phyloP scores from a whole-genome alignment of 495 filamentous ascomycete genomes.

The Lindgomyces ingoldianus region DNA sequence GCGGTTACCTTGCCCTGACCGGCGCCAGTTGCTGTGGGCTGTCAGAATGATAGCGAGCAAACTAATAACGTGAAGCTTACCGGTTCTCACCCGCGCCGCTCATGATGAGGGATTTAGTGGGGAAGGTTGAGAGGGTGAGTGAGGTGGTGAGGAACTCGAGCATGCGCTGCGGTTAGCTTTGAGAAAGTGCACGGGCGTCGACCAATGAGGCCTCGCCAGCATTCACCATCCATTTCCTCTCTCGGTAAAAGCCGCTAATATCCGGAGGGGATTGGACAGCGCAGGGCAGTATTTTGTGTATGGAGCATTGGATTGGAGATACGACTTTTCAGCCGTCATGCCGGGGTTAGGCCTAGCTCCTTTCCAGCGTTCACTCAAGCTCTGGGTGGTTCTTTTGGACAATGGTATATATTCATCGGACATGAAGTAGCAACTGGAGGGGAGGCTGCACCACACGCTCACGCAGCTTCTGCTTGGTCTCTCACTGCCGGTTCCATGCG shows the following conservation, averaged over 20 bases:
- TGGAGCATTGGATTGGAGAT: not conserved
- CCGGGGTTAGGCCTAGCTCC: too few species aligned
- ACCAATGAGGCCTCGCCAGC: not conserved
- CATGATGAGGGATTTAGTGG: slow-evolving; percentile 18
- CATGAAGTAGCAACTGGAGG: not conserved
- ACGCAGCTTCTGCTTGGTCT: not conserved
- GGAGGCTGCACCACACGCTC: not conserved
- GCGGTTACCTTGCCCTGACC: slow-evolving; percentile 14
- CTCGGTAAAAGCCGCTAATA: not conserved
- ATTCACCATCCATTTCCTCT: not conserved
- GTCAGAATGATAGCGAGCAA: not conserved
- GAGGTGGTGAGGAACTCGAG: slow-evolving; percentile 12
- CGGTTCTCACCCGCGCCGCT: slow-evolving; percentile 39
- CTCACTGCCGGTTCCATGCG: slow-evolving; percentile 41
- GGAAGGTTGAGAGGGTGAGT: not conserved
- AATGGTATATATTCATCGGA: too few species aligned
- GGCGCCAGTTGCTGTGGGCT: slow-evolving; percentile 24
- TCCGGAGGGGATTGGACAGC: not conserved
- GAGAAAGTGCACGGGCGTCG: not conserved
- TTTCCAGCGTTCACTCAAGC: too few species aligned
- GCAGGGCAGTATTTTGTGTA: not conserved
- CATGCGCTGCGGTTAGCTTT: not conserved
- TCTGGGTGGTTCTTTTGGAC: too few species aligned
- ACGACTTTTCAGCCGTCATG: not conserved
- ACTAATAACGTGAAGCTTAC: slow-evolving; percentile 15